Base-by-base conservation (phyloP, 768 basidiomycete genomes). In the Leccinum disarticulatum region DNA sequence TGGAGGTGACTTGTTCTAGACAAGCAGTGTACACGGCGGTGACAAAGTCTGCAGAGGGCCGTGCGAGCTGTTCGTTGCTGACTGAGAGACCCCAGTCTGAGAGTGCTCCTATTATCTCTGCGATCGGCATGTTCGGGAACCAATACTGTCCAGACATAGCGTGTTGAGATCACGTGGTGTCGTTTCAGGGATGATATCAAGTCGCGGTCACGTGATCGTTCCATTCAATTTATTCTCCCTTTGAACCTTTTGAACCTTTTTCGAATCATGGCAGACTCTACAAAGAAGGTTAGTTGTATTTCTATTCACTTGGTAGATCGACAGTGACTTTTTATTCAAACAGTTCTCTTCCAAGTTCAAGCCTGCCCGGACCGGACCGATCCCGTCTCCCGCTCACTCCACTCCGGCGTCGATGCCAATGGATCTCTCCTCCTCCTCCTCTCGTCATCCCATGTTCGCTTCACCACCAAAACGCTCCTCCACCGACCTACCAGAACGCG, bases 1-100 rank as follows among this genome's bases (percentile, higher is more conserved):
- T 77, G 54, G 82, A 81, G 6, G 87, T 87, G 58, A 91, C 84
- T 66, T 89, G 87, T 46, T 87, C 81, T 46, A 93, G 80, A 68
- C 90, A 90, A 8, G 86, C 83, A 59, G 77, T 79, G 73, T 88
- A 93, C 19, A 92, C 81, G 54, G 76, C 78, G 38, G 86, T 80
- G 31, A 92, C 88, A 63, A 91, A 90, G 47, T 91, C 88, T 1
- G 85, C 66, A 1, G 83, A 83, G 1, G 91, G 91, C 17, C 80
- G 79, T 47, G 80, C 68, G 47, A 93, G 84, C 62, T 91, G 88
- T 54, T 89, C 86, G 50, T 80, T 79, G 63, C 80, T 85, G 35
- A 91, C 80, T 8, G 82, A 76, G 31, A 91, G 77, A 2, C 85
- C 87, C 88, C 90, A 91, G 25, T 81, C 84, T 6, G 80, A 76